Evolutionary conservation across 2,329 filamentous ascomycete genomes (phyloP), one percentile per base, ranked within the genome.

Genomic region (Epichloe coenophiala): DNA sequence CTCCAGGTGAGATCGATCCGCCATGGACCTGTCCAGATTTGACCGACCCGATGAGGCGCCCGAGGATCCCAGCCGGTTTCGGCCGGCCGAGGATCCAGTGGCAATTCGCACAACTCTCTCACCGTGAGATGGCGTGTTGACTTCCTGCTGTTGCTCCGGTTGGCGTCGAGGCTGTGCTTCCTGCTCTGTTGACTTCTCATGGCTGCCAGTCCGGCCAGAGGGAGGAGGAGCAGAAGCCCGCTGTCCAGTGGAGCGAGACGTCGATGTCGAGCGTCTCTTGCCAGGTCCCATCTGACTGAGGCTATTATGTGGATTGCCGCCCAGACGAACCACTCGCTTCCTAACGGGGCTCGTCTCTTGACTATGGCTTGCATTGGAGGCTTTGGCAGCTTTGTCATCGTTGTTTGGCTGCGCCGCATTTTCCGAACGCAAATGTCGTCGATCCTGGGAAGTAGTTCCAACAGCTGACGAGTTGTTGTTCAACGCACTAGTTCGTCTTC

Each of bases 261-360:
- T 60, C 0, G 76, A 79, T n/a, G 69, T 73, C 12, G 76, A 77
- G 42, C 75, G 65, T 44, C 74, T 69, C 53, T 71, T 72, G 12
- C 65, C 57, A 4, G 70, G 66, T 39, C 62, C 61, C 60, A 60
- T 63, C 54, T 71, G 69, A 53, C 58, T 66, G 17, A 72, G 59
- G 51, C 68, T 71, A 47, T 71, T 71, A 47, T 71, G 69, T 23
- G 75, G 69, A 1, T 72, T 70, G 51, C 71, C 71, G 61, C 76
- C 80, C 17, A 81, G 65, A 13, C 78, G 72, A 15, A 81, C 76
- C 33, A 81, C 74, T 40, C 78, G 68, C 60, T 78, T 80, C 54
- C 77, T 69, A 2, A 71, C 67, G 0, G 77, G 77, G 56, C 76
- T 80, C 49, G 65, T 67, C 40, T 78, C 75, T 44, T 69, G 66